Evolutionary conservation across 2,329 filamentous ascomycete genomes (phyloP).

Genomic region (Apiospora phragmitis): DNA sequence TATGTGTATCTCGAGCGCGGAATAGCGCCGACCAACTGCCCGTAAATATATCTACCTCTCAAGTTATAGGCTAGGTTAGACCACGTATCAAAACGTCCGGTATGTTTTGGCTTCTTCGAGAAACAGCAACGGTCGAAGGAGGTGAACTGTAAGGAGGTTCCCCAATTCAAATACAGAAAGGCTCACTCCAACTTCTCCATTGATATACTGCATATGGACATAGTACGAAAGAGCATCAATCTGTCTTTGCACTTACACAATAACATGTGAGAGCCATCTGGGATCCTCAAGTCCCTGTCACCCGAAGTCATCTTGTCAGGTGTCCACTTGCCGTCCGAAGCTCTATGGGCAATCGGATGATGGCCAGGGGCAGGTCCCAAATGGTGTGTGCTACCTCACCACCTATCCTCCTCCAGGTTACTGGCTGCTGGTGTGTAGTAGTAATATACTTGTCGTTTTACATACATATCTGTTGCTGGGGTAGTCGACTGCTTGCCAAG

Average conservation of each 20-base stretch:
- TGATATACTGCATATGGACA: not conserved
- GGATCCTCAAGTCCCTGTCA: not conserved
- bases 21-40: constrained; percentile 3
- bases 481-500: not conserved
- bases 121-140: not conserved
- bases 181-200: not conserved
- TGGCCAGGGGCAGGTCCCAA: not conserved
- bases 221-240: not conserved
- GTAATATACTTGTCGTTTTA: not conserved
- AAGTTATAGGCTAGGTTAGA: not conserved
- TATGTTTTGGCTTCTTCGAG: not conserved
- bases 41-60: not conserved
- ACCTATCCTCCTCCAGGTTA: not conserved
- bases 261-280: constrained; percentile 1
- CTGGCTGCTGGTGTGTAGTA: not conserved
- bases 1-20: not conserved
- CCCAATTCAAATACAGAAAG: too few species aligned
- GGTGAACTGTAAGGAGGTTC: not conserved
- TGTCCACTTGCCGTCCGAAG: constrained; percentile 3
- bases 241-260: not conserved
- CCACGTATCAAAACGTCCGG: not conserved
- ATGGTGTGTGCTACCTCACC: not conserved
- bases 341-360: not conserved
- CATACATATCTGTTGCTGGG: not conserved
- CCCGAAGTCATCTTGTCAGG: constrained; percentile 1